Percentiles rank a stretch among this genome's conserved stretches.
Evolutionary conservation across 2,329 filamentous ascomycete species (phyloP).

Genomic region (Furcasterigmium sp.): DNA sequence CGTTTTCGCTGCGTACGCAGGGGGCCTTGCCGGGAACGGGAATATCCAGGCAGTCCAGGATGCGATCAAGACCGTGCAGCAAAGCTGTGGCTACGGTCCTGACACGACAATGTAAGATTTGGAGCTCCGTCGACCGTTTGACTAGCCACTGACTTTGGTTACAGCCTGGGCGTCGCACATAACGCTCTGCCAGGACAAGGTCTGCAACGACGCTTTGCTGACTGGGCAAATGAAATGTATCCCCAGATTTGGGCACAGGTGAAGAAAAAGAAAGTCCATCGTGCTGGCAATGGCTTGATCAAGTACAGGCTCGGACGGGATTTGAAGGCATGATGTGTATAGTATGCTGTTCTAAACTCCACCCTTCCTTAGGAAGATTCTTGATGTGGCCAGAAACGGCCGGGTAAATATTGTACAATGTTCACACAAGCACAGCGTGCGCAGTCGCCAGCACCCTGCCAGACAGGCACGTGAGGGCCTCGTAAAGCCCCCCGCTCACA

Average conservation of each 20-base stretch:
- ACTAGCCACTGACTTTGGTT: not conserved
- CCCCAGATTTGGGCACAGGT: constrained; percentile 65
- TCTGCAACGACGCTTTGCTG: constrained; percentile 64
- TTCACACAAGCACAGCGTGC: constrained; percentile 15
- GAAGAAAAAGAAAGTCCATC: constrained; percentile 43
- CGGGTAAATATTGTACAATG: constrained; percentile 10
- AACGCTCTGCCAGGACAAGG: constrained; percentile 64
- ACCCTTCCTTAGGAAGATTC: constrained; percentile 8
- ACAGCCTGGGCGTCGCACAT: constrained; percentile 68
- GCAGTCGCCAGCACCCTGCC: too few species aligned
- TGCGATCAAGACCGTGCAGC: constrained; percentile 62
- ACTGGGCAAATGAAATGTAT: constrained; percentile 67
- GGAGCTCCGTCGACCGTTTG: not conserved
- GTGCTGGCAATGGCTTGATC: constrained; percentile 37
- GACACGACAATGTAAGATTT: constrained; percentile 65
- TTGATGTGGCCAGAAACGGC: constrained; percentile 5
- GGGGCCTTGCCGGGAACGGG: constrained; percentile 68
- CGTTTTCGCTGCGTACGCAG: constrained; percentile 73
- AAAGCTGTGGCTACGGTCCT: constrained; percentile 61
- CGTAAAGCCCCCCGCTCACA: not conserved
- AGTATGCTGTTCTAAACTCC: constrained; percentile 13
- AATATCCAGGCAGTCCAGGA: constrained; percentile 62
- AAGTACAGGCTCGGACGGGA: constrained; percentile 45
- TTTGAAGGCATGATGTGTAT: constrained; percentile 40
- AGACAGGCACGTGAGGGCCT: too few species aligned